These are phyloP conservation scores for Phytophthora pisi DNA, from an alignment of 352 stramenopile genomes.

Conservation along the genomic window DNA sequence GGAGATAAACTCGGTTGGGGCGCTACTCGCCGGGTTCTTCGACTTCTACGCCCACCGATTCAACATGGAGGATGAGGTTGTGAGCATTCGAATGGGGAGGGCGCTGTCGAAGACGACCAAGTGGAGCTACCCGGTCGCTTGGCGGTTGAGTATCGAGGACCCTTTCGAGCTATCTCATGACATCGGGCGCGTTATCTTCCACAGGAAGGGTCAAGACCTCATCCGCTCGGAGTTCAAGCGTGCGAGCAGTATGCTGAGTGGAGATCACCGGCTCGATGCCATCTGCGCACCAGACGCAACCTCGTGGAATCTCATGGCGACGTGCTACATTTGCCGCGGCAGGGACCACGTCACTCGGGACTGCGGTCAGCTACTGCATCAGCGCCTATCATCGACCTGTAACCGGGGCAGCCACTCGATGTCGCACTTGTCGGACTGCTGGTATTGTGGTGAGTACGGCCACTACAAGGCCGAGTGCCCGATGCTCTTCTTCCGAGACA, in stretches of 20 bases:
- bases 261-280: conserved; percentile 51
- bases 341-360: conserved; percentile 61
- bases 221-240: conserved; percentile 64
- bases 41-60: conserved; percentile 96
- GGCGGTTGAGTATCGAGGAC: conserved; percentile 88
- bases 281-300: conserved; percentile 60
- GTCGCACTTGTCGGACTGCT: conserved; percentile 59
- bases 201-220: conserved; percentile 66
- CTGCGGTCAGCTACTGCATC: conserved; percentile 46
- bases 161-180: conserved; percentile 87
- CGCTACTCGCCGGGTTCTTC: conserved; percentile 97
- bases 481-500: conserved; percentile 65
- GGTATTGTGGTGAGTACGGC: conserved; percentile 76
- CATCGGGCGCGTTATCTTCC: conserved; percentile 80
- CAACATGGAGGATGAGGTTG: conserved; percentile 93
- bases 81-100: conserved; percentile 89
- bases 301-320: conserved; percentile 51
- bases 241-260: conserved; percentile 56
- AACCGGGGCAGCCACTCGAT: conserved; percentile 19
- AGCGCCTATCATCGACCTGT: conserved; percentile 16
- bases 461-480: conserved; percentile 81
- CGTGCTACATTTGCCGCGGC: conserved; percentile 71
- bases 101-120: conserved; percentile 71
- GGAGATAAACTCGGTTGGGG: conserved; percentile 86
- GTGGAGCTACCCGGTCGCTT: conserved; percentile 67